phyloP scores from a whole-genome alignment of 2,329 filamentous ascomycete genomes.

The Penicillium sp. region DNA sequence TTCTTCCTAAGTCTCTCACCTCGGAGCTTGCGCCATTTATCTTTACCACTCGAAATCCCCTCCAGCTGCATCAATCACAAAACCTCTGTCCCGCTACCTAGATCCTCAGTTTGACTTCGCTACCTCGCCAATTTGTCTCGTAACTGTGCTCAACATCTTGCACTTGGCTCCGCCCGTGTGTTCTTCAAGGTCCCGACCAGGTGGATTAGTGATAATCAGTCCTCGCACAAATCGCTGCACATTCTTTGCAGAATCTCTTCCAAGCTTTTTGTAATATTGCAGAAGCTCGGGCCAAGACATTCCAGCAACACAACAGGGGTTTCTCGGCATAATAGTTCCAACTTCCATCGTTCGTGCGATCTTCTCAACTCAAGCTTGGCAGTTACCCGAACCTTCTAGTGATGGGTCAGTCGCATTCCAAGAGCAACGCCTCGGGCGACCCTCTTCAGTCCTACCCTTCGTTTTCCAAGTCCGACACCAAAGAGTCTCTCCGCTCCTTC shows the following conservation, averaged over 20 bases:
- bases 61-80: not conserved
- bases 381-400: slow-evolving; percentile 34
- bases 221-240: not conserved
- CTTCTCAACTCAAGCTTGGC: slow-evolving; percentile 30
- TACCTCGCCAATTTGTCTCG: not conserved
- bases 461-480: slow-evolving; percentile 87
- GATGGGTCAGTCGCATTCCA: slow-evolving; percentile 54
- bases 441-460: slow-evolving; percentile 83
- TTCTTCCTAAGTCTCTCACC: slow-evolving; percentile 8
- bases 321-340: slow-evolving; percentile 24
- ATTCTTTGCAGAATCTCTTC: slow-evolving; percentile 6
- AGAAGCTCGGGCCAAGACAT: slow-evolving; percentile 31
- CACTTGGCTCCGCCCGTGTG: not conserved
- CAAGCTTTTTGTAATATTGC: slow-evolving; percentile 21
- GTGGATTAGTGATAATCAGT: not conserved
- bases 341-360: slow-evolving; percentile 25
- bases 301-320: slow-evolving; percentile 25
- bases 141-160: not conserved
- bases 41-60: not conserved
- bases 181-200: not conserved
- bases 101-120: not conserved
- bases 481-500: slow-evolving; percentile 85
- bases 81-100: not conserved
- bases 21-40: slow-evolving; percentile 1
- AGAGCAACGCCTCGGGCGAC: slow-evolving; percentile 56